phyloP scores from a whole-genome alignment of 2,329 filamentous ascomycete species.

The Pestalotiopsis sp. region DNA sequence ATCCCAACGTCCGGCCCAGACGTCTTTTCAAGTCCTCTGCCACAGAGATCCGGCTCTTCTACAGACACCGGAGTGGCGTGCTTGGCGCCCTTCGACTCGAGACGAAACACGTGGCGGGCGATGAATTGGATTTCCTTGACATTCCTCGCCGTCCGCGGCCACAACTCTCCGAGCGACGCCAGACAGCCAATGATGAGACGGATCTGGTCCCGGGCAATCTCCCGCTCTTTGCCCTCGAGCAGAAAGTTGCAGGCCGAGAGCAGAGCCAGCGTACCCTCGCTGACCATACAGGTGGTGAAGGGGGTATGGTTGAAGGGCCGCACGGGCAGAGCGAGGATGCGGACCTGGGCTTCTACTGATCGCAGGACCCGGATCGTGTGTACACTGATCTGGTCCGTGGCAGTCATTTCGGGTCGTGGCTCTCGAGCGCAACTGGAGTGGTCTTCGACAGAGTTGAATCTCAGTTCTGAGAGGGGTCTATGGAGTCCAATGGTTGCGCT shows the following conservation, averaged over 20 bases:
- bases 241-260: conserved; percentile 39
- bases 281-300: conserved; percentile 44
- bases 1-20: background rate
- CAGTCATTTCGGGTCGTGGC: conserved; percentile 19
- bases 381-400: conserved; percentile 31
- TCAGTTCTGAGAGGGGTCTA: conserved; percentile 40
- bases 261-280: conserved; percentile 36
- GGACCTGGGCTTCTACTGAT: conserved; percentile 39
- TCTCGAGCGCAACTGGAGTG: conserved; percentile 38
- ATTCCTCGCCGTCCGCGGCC: conserved; percentile 38
- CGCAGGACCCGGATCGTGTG: conserved; percentile 42
- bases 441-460: conserved; percentile 39
- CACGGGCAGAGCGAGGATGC: conserved; percentile 38
- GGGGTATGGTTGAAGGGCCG: conserved; percentile 38
- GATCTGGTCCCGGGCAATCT: conserved; percentile 42
- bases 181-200: conserved; percentile 44
- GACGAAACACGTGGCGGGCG: conserved; percentile 24
- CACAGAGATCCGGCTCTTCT: background rate
- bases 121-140: conserved; percentile 42
- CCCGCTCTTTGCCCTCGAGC: conserved; percentile 33
- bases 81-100: background rate
- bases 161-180: conserved; percentile 36
- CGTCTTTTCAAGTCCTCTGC: background rate
- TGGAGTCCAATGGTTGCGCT: conserved; percentile 39
- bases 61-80: background rate